Base-by-base conservation (phyloP, 306 rosid genomes). In the Begonia masoniana region DNA sequence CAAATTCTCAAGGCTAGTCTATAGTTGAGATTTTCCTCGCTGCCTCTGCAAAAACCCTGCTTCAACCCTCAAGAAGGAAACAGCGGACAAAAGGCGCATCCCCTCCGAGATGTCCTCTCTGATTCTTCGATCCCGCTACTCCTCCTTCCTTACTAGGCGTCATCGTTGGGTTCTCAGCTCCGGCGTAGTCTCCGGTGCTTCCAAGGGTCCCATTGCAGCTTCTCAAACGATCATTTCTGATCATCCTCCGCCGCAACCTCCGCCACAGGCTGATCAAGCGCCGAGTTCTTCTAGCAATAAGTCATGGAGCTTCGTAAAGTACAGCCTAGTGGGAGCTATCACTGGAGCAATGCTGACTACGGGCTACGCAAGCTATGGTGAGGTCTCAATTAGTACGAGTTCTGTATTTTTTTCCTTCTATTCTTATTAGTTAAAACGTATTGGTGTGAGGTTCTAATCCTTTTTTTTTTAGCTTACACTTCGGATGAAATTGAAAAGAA, bases 401-500 rank as follows among this genome's bases (percentile, higher is more conserved):
- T 49, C 9, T 2, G 55, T 46, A 24, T n/a, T 50, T n/a, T 36
- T 70, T 64, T 36, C 12, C 2, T 41, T 66, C 13, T 21, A 7
- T 9, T 50, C 41, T 54, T 5, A 39, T 6, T 15, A 21, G 3
- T 10, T 39, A 41, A 11, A 52, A 41, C 21, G 54, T 41, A 10
- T 50, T 59, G 57, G 14, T 36, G 60, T 66, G 39, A 31, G 39
- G 39, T 31, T 31, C 39, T 3, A 31, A 31, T 31, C 39, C 67
- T 7, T 2, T 58, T 50, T n/a, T n/a, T 46, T 55, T 66, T 76
- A 92, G 99, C 85, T 15, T 86, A 92, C 72, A 66, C 65, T 51
- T 49, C 58, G 52, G 76, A 81, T 2, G 95, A 83, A 65, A 62
- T 92, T 9, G 95, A 83, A 13, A 66, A 75, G 54, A 83, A 76